phyloP scores from a whole-genome alignment of 306 rosid species.

The Dryas drummondii region DNA sequence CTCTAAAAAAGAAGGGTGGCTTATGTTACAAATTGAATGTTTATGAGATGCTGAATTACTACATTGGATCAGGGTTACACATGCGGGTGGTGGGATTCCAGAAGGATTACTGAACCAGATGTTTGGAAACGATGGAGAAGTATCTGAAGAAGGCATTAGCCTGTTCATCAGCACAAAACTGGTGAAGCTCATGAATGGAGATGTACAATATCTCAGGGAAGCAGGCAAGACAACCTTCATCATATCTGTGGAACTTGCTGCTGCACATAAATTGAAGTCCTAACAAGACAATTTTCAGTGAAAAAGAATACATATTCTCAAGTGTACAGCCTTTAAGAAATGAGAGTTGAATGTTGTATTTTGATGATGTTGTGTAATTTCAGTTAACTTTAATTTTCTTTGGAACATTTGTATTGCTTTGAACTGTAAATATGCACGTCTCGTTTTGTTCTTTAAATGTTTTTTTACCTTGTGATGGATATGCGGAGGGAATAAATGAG shows the following conservation, averaged over 20 bases:
- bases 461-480: not conserved
- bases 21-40: not conserved
- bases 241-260: constrained; percentile 78
- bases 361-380: constrained; percentile 5
- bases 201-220: constrained; percentile 73
- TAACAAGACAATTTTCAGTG: constrained; percentile 26
- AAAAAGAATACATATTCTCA: constrained; percentile 11
- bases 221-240: constrained; percentile 74
- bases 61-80: constrained; percentile 56
- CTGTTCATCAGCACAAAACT: constrained; percentile 78
- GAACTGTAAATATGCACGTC: constrained; percentile 25
- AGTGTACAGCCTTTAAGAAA: not conserved
- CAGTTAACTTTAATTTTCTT: not conserved
- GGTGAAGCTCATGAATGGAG: constrained; percentile 88
- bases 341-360: not conserved
- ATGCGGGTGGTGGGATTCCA: constrained; percentile 70
- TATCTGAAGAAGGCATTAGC: constrained; percentile 78
- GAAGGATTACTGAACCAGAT: constrained; percentile 74
- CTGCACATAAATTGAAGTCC: constrained; percentile 35
- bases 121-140: constrained; percentile 60
- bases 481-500: not conserved
- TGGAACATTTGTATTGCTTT: constrained; percentile 7
- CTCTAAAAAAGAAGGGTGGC: not conserved
- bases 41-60: not conserved
- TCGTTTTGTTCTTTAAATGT: not conserved